Base-by-base conservation (phyloP, 2,329 filamentous ascomycete species). In the Ascocoryne sarcoides region DNA sequence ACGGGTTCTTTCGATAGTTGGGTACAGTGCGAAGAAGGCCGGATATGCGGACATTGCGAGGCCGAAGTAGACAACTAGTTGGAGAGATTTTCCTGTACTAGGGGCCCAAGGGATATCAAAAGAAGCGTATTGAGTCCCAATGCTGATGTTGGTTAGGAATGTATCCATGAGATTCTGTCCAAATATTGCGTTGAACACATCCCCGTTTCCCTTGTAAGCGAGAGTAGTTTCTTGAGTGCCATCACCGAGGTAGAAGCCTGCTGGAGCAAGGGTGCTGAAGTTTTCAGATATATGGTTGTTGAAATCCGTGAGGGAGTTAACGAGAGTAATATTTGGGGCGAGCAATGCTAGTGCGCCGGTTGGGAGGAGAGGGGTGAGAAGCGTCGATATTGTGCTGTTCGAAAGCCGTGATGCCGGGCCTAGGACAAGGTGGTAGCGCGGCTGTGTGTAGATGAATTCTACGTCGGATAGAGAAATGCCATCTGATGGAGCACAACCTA, bases 1-100 rank as follows among this genome's bases (percentile, higher is more conserved):
- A 36, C 79, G 69, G 9, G 87, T 67, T 18, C 87, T 74, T 61
- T 95, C 89, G 19, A 84, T 68, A n/a, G 86, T 94, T 0, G 87
- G 85, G 56, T 95, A 95, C 4, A 95, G 67, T 0, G 84, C 76
- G 53, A 95, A 93, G 67, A 95, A 89, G 10, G 82, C 86, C 1
- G 89, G 87, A 53, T 83, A 92, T 1, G 80, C 79, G 5, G 76
- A 71, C 62, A 93, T 78, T 1, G 82, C 84, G 7, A 95, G 70
- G 10, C 82, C 79, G 58, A 92, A 83, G 62, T 95, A 95, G 7
- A 85, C 69, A 30, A 90, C 76, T 14, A 94, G 69, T 57, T 93
- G 85, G 17, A 95, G 64, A 1, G 81, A 79, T 37, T 89, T 70
- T 15, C 85, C 85, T 7, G 79, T 76, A 15, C 69, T 68, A 0